Evolutionary conservation across 805 yeast species (phyloP).

Genomic region (Schwanniomyces polymorphus): DNA sequence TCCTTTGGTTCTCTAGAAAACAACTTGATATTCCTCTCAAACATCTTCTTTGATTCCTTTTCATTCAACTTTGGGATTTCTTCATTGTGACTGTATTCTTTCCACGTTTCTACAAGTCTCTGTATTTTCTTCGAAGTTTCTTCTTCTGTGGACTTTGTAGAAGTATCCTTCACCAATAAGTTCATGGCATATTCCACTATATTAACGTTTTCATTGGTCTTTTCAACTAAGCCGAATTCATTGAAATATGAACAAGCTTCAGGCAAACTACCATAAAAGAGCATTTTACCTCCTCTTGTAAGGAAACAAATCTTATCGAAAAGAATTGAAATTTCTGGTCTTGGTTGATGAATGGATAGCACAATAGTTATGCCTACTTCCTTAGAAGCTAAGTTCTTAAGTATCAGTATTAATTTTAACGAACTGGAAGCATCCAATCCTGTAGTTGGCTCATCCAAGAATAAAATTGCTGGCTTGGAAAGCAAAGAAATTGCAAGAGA

Average conservation of each 20-base stretch:
- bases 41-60: constrained; percentile 13
- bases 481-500: constrained; percentile 78
- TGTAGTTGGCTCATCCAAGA: constrained; percentile 86
- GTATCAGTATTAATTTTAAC: constrained; percentile 56
- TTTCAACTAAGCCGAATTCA: constrained; percentile 11
- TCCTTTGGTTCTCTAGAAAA: constrained; percentile 16
- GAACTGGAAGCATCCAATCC: constrained; percentile 84
- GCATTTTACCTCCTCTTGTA: constrained; percentile 55
- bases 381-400: constrained; percentile 47
- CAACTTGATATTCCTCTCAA: constrained; percentile 14
- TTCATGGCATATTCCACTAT: constrained; percentile 35
- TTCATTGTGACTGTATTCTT: constrained; percentile 2
- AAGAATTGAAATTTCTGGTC: constrained; percentile 69
- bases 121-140: constrained; percentile 22
- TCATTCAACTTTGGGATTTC: constrained; percentile 1
- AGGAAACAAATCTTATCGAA: constrained; percentile 70
- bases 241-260: constrained; percentile 53
- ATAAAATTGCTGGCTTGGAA: constrained; percentile 72
- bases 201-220: constrained; percentile 7
- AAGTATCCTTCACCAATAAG: constrained; percentile 34
- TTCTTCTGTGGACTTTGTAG: constrained; percentile 23
- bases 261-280: constrained; percentile 43
- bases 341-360: constrained; percentile 80
- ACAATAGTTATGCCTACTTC: constrained; percentile 69
- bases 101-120: constrained; percentile 27